These are phyloP conservation scores for Penicillium hordei DNA, from an alignment of 2,329 filamentous ascomycete species.

Conservation along the genomic window DNA sequence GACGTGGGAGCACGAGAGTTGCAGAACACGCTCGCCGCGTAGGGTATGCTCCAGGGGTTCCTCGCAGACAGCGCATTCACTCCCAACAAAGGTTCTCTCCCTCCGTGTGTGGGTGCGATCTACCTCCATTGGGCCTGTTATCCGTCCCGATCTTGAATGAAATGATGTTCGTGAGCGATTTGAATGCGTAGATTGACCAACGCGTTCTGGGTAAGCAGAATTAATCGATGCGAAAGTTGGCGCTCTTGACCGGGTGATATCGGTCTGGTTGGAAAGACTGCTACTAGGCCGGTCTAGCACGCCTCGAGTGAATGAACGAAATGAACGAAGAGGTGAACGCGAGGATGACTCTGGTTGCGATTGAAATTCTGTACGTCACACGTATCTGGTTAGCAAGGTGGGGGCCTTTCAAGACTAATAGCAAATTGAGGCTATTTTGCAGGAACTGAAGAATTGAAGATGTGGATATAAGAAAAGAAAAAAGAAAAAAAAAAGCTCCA, in stretches of 20 bases:
- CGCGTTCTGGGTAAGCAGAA: conserved; percentile 20
- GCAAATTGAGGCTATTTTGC: neutral
- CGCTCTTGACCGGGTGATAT: conserved; percentile 25
- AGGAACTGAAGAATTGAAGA: conserved; percentile 8
- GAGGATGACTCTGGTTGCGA: conserved; percentile 34
- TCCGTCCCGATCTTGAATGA: conserved; percentile 44
- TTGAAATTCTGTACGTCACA: conserved; percentile 30
- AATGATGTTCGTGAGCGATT: conserved; percentile 38
- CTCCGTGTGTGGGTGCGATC: conserved; percentile 77
- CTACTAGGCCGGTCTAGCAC: conserved; percentile 32
- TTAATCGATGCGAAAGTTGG: conserved; percentile 24
- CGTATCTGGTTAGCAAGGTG: conserved; percentile 25
- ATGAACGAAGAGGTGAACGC: conserved; percentile 33
- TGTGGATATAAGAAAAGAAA: conserved; percentile 1
- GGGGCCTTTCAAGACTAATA: conserved; percentile 1
- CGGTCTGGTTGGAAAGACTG: conserved; percentile 30
- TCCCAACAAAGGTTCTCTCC: conserved; percentile 92
- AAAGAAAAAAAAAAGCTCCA: neutral
- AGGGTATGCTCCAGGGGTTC: conserved; percentile 95
- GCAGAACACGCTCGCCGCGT: conserved; percentile 87
- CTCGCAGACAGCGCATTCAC: conserved; percentile 93
- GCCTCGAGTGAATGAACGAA: conserved; percentile 32
- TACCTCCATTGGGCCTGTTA: conserved; percentile 68
- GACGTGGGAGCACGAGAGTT: conserved; percentile 96
- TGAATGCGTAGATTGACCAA: conserved; percentile 22